Evolutionary conservation across 179 eudicot species (phyloP).

Genomic region (Corrigiola litoralis): DNA sequence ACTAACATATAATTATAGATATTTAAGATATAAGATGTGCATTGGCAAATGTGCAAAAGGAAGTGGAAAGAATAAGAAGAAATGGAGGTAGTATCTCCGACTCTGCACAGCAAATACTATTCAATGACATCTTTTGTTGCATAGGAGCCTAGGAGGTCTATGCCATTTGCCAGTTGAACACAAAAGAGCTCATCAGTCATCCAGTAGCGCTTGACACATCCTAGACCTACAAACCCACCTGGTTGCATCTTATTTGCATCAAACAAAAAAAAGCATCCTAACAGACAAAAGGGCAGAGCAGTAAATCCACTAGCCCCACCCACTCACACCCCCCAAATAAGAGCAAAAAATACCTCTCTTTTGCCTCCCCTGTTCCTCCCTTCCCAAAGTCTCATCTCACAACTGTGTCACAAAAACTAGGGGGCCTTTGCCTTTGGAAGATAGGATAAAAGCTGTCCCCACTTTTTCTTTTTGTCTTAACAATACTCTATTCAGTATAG

Average conservation of each 20-base stretch:
- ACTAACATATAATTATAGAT: no score
- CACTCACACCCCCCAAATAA: background rate
- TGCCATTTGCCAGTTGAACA: constrained; percentile 18
- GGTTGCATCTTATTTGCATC: background rate
- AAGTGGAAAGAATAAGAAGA: no score
- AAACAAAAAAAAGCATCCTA: constrained; percentile 4
- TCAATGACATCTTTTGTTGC: background rate
- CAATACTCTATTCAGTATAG: no score
- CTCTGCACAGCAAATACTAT: background rate
- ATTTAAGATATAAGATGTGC: no score
- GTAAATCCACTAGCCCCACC: constrained; percentile 13
- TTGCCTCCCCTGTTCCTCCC: constrained; percentile 20
- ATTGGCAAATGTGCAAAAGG: no score
- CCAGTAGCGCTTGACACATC: constrained; percentile 16
- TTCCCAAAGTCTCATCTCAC: constrained; percentile 24
- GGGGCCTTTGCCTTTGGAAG: constrained; percentile 9
- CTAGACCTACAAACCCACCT: constrained; percentile 14
- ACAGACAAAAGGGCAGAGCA: constrained; percentile 19
- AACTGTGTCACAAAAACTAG: background rate
- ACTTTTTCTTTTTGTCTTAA: constrained; percentile 21
- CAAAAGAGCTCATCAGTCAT: background rate
- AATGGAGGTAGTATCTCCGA: no score
- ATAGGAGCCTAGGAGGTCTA: background rate
- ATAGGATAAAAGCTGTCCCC: constrained; percentile 34
- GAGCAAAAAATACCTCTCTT: constrained; percentile 18